phyloP scores from a whole-genome alignment of 108 stramenopile genomes.

The Nannochloropsis gaditana region DNA sequence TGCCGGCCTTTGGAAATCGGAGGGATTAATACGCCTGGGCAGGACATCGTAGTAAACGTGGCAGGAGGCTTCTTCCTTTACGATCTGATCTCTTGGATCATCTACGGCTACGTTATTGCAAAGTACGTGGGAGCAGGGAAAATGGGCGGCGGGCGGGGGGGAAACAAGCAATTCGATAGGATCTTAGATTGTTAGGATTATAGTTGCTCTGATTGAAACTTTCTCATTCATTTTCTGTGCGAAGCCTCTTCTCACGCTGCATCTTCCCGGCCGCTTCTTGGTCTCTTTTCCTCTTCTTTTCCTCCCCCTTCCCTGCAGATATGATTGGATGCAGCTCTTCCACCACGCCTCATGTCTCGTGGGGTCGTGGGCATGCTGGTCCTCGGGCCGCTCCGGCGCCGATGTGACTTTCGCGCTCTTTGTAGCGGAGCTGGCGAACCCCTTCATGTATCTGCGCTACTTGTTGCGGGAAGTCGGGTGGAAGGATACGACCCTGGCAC shows the following conservation, averaged over 20 bases:
- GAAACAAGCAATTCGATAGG: too few relatives aligned
- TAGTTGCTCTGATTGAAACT: too few relatives aligned
- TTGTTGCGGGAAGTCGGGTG: conserved; percentile 3
- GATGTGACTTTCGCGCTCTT: conserved; percentile 13
- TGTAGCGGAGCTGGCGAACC: background rate
- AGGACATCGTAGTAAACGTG: conserved; percentile 20
- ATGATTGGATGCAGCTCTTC: conserved; percentile 14
- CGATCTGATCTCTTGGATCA: background rate
- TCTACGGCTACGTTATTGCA: background rate
- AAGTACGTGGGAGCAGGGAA: background rate
- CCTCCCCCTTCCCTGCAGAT: background rate
- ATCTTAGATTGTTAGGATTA: too few relatives aligned
- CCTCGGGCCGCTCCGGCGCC: background rate
- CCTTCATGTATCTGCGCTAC: conserved; percentile 4
- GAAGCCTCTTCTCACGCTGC: background rate
- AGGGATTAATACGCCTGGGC: background rate
- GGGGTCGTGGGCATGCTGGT: background rate
- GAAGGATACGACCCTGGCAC: background rate
- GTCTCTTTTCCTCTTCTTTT: background rate
- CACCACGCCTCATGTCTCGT: background rate
- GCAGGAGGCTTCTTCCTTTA: conserved; percentile 5
- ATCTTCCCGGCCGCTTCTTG: background rate
- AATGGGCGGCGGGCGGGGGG: background rate
- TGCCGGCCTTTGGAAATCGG: background rate
- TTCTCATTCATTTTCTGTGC: too few relatives aligned